A percentile compares a stretch with the other conserved stretches of the same genome.
phyloP scores from a whole-genome alignment of 129 eudicot genomes.

The carrot (Daucus carota) region DH1_v3.0 NC_030383.2:9255501-9256000 shows the following conservation, averaged over 20 bases:
- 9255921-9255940: not conserved
- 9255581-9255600: not conserved
- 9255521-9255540: not conserved
- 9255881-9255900: not conserved
- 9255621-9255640: not conserved
- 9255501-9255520: not conserved
- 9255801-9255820: constrained; percentile 94
- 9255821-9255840: constrained; percentile 87
- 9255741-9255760: no score
- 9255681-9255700: not conserved
- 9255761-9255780: not conserved
- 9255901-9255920: not conserved
- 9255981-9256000: not conserved
- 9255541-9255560: not conserved
- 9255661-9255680: not conserved
- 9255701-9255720: not conserved
- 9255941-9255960: not conserved
- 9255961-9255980: not conserved
- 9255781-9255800: constrained; percentile 78
- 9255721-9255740: not conserved
- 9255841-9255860: constrained; percentile 87
- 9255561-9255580: not conserved
- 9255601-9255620: not conserved
- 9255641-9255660: not conserved
- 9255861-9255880: constrained; percentile 41